Base-by-base conservation (phyloP, 2,329 filamentous ascomycete genomes). In the Rasamsonia emersonii region DNA sequence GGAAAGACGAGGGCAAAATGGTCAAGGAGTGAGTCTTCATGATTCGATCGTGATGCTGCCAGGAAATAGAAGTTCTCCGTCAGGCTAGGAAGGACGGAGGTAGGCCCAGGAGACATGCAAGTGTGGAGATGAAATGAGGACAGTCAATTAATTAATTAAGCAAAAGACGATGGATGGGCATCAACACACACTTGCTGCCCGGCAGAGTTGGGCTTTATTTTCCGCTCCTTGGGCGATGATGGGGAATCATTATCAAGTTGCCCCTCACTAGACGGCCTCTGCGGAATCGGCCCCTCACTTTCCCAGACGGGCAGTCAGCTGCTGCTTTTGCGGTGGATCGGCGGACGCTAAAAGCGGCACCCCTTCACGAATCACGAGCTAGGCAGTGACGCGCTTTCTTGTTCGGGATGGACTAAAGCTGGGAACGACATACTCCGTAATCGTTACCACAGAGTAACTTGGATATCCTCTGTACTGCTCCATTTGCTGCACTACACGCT, bases 41-140 rank as follows among this genome's bases (percentile, higher is more conserved):
- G 30, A 30, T 41, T 41, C 24, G 33, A 39, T 37, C 9, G 28
- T 35, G 30, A 28, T 24, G 32, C 32, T 28, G 33, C 32, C 15
- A 30, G 26, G 15, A 29, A 32, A 21, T 4, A 18, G 28, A 29
- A 30, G 25, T 29, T 20, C 28, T 35, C 24, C 23, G 31, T 32
- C 29, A 29, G 18, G 28, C 23, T 28, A 32, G 26, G 25, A 24
- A 24, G 30, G 29, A 35, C 24, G 18, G 28, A 20, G 20, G 25
- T 30, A 26, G 28, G 25, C 20, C 28, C 33, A 24, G 24, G 18
- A 16, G n/a, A n/a, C n/a, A n/a, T n/a, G n/a, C n/a, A n/a, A n/a
- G 9, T 18, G n/a, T 4, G 19, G 15, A 28, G 15, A 10, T 9
- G 27, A 29, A 3, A 29, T 17, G n/a, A 28, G n/a, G 27, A 32